Evolutionary conservation across 2,329 filamentous ascomycete species (phyloP), one percentile per base, ranked within the genome.

Genomic region (Clathrospora elynae): DNA sequence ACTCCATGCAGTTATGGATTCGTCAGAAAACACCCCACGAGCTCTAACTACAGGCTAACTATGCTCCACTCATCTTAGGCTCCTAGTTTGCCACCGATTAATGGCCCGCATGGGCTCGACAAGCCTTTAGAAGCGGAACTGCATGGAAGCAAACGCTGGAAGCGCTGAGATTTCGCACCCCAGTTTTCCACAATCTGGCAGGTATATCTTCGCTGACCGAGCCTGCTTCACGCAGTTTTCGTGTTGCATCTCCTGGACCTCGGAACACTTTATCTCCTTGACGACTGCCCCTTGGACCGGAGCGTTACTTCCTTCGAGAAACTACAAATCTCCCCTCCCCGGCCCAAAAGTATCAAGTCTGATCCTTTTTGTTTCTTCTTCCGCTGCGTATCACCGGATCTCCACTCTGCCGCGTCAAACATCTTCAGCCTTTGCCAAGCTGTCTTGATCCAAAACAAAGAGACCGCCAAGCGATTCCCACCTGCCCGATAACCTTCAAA

Each of bases 401-500:
- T 57, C 61, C 62, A 62, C 61, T 61, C 51, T 54, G 57, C 55
- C 52, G 61, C 60, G 51, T 55, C 56, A 61, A 55, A 57, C 51
- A 53, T 31, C 47, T 53, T 36, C 42, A 30, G 26, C 26, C 28
- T 38, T 33, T 42, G 55, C 53, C 54, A 59, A 56, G 57, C 42
- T 30, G 38, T 45, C 46, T 53, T 47, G 51, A 54, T 37, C 51
- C 49, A 52, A 60, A 59, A 57, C 49, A 39, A 53, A 37, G 49
- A 55, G 49, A 56, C 58, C 48, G 48, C 48, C 52, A 55, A 55
- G 47, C 51, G 44, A 37, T 44, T 41, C 38, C 40, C 42, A 35
- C 49, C 37, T 22, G 46, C 54, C 55, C 57, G 53, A 52, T 51
- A 44, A 39, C 54, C 55, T 49, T 47, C 52, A 61, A 61, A 60